Conservation (phyloP, 805 yeast genomes). For the Wickerhamiella slavikovae region DNA sequence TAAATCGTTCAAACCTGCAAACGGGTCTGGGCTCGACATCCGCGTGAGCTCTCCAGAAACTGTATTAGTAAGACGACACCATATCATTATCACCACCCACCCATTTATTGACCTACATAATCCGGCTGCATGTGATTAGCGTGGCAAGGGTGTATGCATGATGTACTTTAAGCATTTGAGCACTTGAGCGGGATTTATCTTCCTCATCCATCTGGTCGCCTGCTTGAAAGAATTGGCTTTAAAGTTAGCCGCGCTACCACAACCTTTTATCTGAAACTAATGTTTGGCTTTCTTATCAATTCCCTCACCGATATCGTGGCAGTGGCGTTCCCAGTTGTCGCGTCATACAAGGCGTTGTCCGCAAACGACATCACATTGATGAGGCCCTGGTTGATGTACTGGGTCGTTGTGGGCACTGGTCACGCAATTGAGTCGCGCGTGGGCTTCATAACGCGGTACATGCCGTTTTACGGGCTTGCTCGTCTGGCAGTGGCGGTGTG, state of each 20-base stretch:
- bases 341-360: constrained; percentile 38
- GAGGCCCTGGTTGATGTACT: constrained; percentile 34
- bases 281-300: constrained; percentile 8
- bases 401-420: constrained; percentile 38
- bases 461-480: constrained; percentile 36
- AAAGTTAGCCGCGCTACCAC: too few species aligned
- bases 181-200: too few species aligned
- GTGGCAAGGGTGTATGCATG: too few species aligned
- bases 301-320: constrained; percentile 17
- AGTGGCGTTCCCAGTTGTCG: constrained; percentile 35
- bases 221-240: too few species aligned
- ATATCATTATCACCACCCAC: too few species aligned
- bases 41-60: not conserved
- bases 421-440: constrained; percentile 22
- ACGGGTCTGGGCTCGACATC: constrained; percentile 2
- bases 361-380: constrained; percentile 20
- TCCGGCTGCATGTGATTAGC: too few species aligned
- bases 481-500: constrained; percentile 32
- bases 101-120: too few species aligned
- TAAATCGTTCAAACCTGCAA: constrained; percentile 10
- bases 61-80: too few species aligned
- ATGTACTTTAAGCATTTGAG: too few species aligned
- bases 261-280: too few species aligned
- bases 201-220: too few species aligned
- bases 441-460: constrained; percentile 23